These are phyloP conservation scores for Asterophora parasitica DNA, from an alignment of 768 basidiomycete genomes.

Conservation along the genomic window DNA sequence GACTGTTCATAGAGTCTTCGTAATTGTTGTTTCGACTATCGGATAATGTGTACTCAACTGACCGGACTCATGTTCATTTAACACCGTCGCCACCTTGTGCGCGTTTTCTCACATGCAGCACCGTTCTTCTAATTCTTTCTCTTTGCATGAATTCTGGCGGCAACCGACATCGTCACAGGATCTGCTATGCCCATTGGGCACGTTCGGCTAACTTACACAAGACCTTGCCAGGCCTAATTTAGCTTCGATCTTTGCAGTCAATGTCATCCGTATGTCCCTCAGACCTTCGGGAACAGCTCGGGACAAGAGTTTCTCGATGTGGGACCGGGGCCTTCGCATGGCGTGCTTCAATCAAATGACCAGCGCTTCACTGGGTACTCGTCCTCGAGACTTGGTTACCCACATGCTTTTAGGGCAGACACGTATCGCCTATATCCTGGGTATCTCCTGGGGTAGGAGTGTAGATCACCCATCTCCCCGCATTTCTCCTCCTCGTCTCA, in stretches of 20 bases:
- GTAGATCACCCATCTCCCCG: not conserved
- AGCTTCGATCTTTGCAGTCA: not conserved
- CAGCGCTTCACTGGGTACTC: constrained; percentile 18
- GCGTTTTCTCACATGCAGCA: constrained; percentile 2
- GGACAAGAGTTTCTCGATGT: constrained; percentile 3
- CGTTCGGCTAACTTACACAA: constrained; percentile 4
- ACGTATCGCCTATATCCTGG: constrained; percentile 26
- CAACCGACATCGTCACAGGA: constrained; percentile 2
- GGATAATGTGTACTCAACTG: constrained; percentile 30
- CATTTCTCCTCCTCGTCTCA: not conserved
- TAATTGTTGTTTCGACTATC: constrained; percentile 28
- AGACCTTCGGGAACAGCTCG: constrained; percentile 9
- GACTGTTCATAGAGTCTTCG: constrained; percentile 23
- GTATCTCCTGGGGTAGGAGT: constrained; percentile 16
- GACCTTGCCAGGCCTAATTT: not conserved
- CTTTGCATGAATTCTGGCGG: not conserved
- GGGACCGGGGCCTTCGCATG: constrained; percentile 18
- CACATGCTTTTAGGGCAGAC: constrained; percentile 28
- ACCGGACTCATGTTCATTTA: constrained; percentile 7
- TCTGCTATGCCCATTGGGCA: constrained; percentile 14
- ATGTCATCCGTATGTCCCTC: not conserved
- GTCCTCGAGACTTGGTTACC: constrained; percentile 26
- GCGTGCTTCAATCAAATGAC: constrained; percentile 30
- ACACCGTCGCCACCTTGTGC: not conserved
- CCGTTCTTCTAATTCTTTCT: not conserved